These are phyloP conservation scores for Tricladium varicosporioides DNA, from an alignment of 2,329 filamentous ascomycete species.

Conservation along the genomic window DNA sequence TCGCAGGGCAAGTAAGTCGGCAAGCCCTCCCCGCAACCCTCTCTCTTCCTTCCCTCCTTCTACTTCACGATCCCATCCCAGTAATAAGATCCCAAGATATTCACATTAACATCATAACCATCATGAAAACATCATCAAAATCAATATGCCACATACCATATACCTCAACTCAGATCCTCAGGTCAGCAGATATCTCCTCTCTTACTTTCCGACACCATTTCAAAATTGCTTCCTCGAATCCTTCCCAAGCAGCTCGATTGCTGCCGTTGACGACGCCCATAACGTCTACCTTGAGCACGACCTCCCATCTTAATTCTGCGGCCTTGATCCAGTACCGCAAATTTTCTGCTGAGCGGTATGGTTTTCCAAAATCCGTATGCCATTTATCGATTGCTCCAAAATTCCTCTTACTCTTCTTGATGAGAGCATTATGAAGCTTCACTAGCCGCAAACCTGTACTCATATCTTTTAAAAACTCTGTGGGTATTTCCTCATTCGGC, in stretches of 20 bases:
- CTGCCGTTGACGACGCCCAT: conserved; percentile 80
- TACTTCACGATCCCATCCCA: too few relatives aligned
- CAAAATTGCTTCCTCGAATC: conserved; percentile 80
- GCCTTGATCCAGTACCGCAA: conserved; percentile 95
- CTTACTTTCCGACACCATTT: conserved; percentile 81
- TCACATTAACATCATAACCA: conserved; percentile 9
- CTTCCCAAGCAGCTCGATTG: conserved; percentile 66
- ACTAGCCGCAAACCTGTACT: conserved; percentile 80
- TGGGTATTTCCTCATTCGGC: conserved; percentile 51
- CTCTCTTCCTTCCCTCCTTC: background rate
- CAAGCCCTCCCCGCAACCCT: background rate
- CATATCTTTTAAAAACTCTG: conserved; percentile 70
- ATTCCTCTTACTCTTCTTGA: conserved; percentile 78
- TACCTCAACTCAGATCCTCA: conserved; percentile 31
- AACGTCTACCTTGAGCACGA: conserved; percentile 78
- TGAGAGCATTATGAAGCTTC: conserved; percentile 83
- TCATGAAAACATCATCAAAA: conserved; percentile 6
- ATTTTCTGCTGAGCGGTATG: conserved; percentile 91
- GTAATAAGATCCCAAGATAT: background rate
- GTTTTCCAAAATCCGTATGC: conserved; percentile 91
- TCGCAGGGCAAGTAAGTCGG: background rate
- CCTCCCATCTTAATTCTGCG: conserved; percentile 90
- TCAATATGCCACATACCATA: background rate
- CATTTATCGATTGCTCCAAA: conserved; percentile 88
- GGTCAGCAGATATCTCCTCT: conserved; percentile 76